Base-by-base conservation (phyloP, 164 flowering plant genomes). In the Magnolia officinalis region DNA sequence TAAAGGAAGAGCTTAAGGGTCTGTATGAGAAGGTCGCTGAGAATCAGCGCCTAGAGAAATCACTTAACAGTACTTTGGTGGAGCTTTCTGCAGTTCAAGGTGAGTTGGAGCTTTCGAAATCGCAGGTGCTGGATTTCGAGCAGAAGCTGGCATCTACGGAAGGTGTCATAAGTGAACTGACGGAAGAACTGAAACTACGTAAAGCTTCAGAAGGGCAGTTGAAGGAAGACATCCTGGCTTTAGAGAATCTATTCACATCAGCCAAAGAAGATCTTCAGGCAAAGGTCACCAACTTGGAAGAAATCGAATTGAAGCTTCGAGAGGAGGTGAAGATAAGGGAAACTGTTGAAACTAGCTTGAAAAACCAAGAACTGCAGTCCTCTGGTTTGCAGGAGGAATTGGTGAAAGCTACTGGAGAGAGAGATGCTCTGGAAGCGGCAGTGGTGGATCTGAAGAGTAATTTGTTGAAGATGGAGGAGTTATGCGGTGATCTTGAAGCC, bases 1-100 rank as follows among this genome's bases (percentile, higher is more conserved):
- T 93, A 0, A 90, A 92, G 67, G 87, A 80, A 68, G 98, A 95
- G 78, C 58, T 93, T 75, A 88, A 90, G 81, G 87, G 87, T 58
- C 82, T 93, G 8, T 76, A 88, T 76, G 89, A 86, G 29, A 92
- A 89, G 84, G 81, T 93, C 72, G 82, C 90, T 13, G 92, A 88
- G 68, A 87, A 88, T 78, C 81, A 93, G 80, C 83, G 85, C 74
- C 80, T 86, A 50, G 91, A 93, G 86, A 93, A 86, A 83, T 89
- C 90, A 21, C 88, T 92, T 21, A 81, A 82, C 66, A 78, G 64
- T 68, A 83, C 89, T 2, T 23, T 73, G 2, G 80, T 78, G 10
- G 91, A 90, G 76, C 89, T 93, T 45, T 81, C 90, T 72, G 74
- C 85, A 21, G 84, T 83, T 79, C 89, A 86, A 55, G 91, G 81